Percentiles rank a stretch among this genome's conserved stretches.
Conservation (phyloP, 129 eudicot species). For the Ambrosia trifida region DNA sequence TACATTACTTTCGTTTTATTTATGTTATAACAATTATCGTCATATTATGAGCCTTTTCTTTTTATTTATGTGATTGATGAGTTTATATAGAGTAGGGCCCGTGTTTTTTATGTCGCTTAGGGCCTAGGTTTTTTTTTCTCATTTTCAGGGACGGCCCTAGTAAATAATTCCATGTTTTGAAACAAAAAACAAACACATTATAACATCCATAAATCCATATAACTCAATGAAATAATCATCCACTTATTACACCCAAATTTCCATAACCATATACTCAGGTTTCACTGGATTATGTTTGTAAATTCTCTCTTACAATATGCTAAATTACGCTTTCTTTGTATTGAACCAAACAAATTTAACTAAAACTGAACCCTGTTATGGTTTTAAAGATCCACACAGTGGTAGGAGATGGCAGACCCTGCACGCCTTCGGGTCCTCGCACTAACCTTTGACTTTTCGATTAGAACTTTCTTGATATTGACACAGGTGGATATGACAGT, state of each 20-base stretch:
- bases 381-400: slow-evolving; percentile 64
- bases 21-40: too few relatives aligned
- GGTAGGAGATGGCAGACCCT: slow-evolving; percentile 77
- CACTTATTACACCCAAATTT: neutral
- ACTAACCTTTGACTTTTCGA: slow-evolving; percentile 77
- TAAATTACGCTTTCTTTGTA: neutral
- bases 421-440: slow-evolving; percentile 79
- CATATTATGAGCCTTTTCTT: too few relatives aligned
- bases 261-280: slow-evolving; percentile 8
- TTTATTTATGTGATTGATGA: too few relatives aligned
- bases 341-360: neutral
- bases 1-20: too few relatives aligned
- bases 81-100: too few relatives aligned
- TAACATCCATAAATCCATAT: neutral
- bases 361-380: neutral
- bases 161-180: neutral
- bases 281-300: neutral
- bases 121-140: too few relatives aligned
- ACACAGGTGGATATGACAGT: slow-evolving; percentile 63
- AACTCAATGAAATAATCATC: neutral
- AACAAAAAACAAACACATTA: neutral
- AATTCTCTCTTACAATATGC: neutral
- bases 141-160: too few relatives aligned
- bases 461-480: slow-evolving; percentile 70
- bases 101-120: too few relatives aligned